These are phyloP conservation scores for Aureobasidium sp. DNA, from an alignment of 2,329 filamentous ascomycete genomes.

Conservation along the genomic window DNA sequence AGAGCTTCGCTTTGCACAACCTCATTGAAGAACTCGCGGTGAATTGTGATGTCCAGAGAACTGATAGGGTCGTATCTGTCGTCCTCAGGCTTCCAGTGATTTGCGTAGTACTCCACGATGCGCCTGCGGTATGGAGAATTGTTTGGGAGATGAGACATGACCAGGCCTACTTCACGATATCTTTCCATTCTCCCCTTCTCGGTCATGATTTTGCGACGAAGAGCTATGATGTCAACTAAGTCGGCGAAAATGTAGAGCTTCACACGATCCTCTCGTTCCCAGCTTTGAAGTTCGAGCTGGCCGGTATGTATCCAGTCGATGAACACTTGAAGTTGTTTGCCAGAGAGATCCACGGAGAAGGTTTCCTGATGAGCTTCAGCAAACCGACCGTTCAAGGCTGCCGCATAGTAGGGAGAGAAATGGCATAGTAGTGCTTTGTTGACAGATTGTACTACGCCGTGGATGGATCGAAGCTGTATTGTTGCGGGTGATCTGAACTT, in stretches of 20 bases:
- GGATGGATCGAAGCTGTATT: background rate
- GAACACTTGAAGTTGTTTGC: background rate
- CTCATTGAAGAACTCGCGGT: background rate
- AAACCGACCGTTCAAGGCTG: background rate
- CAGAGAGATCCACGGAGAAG: background rate
- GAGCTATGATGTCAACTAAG: background rate
- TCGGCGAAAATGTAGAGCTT: slow-evolving; percentile 3
- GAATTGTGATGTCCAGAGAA: background rate
- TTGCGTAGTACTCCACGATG: background rate
- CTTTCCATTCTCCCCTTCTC: background rate
- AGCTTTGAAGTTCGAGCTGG: background rate
- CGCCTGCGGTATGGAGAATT: background rate
- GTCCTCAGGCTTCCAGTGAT: background rate
- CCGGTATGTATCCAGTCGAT: slow-evolving; percentile 1
- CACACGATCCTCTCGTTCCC: background rate
- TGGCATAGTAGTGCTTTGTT: slow-evolving; percentile 10
- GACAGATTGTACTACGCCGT: background rate
- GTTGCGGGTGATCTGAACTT: background rate
- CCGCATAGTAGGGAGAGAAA: background rate
- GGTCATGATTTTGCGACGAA: background rate
- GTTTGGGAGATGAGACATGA: background rate
- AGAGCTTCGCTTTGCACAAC: background rate
- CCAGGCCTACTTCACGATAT: background rate
- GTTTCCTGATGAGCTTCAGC: background rate
- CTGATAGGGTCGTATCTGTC: background rate